Percentiles rank a stretch among this genome's conserved stretches.
These are phyloP conservation scores for Amborella trichopoda DNA, from an alignment of 164 flowering plant species.

Conservation along the genomic window DNA sequence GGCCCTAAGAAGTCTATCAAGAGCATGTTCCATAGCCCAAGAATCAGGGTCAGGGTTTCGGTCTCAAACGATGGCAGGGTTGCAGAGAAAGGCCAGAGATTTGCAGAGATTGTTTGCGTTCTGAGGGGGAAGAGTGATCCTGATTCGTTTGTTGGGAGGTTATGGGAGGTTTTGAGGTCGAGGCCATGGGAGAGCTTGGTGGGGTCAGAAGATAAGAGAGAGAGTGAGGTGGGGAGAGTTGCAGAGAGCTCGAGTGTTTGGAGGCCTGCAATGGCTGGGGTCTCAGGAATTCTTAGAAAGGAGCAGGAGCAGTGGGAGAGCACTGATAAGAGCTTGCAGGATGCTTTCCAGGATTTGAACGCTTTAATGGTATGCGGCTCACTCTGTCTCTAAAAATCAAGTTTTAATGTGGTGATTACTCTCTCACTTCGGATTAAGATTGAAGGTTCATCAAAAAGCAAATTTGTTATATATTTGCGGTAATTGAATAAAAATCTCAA, in stretches of 20 bases:
- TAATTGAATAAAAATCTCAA: too few species aligned
- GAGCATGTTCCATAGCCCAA: constrained; percentile 65
- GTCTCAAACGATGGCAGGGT: constrained; percentile 15
- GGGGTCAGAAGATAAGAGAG: constrained; percentile 6
- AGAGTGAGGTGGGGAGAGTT: not conserved
- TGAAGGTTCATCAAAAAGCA: too few species aligned
- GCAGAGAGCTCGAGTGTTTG: constrained; percentile 18
- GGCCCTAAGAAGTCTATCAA: constrained; percentile 61
- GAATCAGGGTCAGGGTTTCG: constrained; percentile 57
- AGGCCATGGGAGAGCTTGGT: constrained; percentile 55
- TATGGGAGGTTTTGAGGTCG: constrained; percentile 70
- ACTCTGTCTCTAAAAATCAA: too few species aligned
- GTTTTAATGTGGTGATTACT: too few species aligned
- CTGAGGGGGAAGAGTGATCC: constrained; percentile 59
- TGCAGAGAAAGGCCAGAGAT: constrained; percentile 19
- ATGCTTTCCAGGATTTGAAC: constrained; percentile 91
- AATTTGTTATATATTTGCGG: too few species aligned
- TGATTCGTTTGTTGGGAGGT: constrained; percentile 45
- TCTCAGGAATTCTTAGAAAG: constrained; percentile 86
- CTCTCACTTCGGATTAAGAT: too few species aligned
- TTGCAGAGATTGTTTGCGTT: constrained; percentile 35
- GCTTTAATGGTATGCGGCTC: constrained; percentile 72
- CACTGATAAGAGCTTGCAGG: constrained; percentile 90
- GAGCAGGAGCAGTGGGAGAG: constrained; percentile 98
- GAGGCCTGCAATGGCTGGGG: constrained; percentile 54